Evolutionary conservation across 2,329 filamentous ascomycete genomes (phyloP).

Genomic region (Colletotrichum magnum): DNA sequence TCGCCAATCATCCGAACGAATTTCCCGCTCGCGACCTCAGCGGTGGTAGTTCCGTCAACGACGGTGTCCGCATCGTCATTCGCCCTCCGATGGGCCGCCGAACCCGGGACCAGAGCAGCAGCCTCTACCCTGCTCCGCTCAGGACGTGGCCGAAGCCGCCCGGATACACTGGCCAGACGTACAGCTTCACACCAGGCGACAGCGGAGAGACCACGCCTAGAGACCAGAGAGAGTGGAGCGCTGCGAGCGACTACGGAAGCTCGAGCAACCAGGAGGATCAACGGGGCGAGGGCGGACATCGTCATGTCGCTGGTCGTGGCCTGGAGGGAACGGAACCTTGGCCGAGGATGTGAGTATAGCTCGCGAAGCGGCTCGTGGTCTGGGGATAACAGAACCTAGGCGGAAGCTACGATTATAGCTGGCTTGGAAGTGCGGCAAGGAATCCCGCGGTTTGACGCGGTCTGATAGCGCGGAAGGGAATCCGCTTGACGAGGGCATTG

Average conservation of each 20-base stretch:
- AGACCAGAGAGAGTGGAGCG: slow-evolving; percentile 48
- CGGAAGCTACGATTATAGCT: too few relatives aligned
- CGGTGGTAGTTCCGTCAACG: slow-evolving; percentile 41
- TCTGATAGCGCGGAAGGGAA: too few relatives aligned
- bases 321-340: too few relatives aligned
- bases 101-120: slow-evolving; percentile 28
- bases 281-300: background rate
- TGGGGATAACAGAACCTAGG: too few relatives aligned
- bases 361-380: too few relatives aligned
- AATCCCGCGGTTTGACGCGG: too few relatives aligned
- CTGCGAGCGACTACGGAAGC: slow-evolving; percentile 47
- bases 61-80: slow-evolving; percentile 50
- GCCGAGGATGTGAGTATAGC: too few relatives aligned
- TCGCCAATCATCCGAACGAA: slow-evolving; percentile 13
- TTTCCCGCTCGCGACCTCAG: background rate
- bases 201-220: slow-evolving; percentile 42
- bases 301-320: too few relatives aligned
- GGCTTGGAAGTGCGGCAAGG: too few relatives aligned
- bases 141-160: slow-evolving; percentile 48
- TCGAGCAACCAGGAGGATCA: slow-evolving; percentile 1
- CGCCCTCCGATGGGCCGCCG: slow-evolving; percentile 43
- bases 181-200: slow-evolving; percentile 46
- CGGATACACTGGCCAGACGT: slow-evolving; percentile 44
- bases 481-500: too few relatives aligned
- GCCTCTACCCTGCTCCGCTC: slow-evolving; percentile 22